These are phyloP conservation scores for Helianthus tuberosus DNA, from an alignment of 129 eudicot genomes.

Conservation along the genomic window DNA sequence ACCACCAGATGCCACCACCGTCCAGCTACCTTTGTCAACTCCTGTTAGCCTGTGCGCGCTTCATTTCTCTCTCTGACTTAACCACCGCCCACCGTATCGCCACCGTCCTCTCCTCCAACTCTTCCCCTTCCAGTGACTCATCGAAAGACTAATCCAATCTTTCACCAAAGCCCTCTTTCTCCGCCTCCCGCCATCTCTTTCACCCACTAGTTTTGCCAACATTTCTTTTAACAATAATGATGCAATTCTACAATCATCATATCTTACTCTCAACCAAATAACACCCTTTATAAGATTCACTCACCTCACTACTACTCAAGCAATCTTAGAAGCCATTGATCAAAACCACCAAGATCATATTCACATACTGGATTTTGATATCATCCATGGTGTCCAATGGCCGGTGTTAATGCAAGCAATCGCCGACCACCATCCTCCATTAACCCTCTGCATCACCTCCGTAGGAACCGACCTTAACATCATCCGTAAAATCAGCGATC, in stretches of 20 bases:
- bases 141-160: constrained; percentile 62
- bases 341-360: constrained; percentile 27
- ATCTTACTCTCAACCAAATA: constrained; percentile 64
- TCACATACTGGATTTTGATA: constrained; percentile 84
- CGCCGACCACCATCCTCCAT: constrained; percentile 51
- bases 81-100: constrained; percentile 71
- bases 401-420: constrained; percentile 91
- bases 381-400: constrained; percentile 97
- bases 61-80: constrained; percentile 65
- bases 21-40: constrained; percentile 67
- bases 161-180: constrained; percentile 63
- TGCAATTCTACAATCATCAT: constrained; percentile 53
- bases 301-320: constrained; percentile 92
- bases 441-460: constrained; percentile 71
- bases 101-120: constrained; percentile 52
- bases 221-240: background rate
- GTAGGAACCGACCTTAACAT: constrained; percentile 53
- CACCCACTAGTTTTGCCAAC: background rate
- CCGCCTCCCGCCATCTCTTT: constrained; percentile 37
- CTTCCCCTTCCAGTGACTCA: constrained; percentile 74
- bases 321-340: constrained; percentile 74
- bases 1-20: constrained; percentile 39
- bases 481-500: constrained; percentile 72
- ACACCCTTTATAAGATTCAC: constrained; percentile 83
- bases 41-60: constrained; percentile 75